Conservation (phyloP, 2,329 filamentous ascomycete species). For the Sclerotinia glacialis region DNA sequence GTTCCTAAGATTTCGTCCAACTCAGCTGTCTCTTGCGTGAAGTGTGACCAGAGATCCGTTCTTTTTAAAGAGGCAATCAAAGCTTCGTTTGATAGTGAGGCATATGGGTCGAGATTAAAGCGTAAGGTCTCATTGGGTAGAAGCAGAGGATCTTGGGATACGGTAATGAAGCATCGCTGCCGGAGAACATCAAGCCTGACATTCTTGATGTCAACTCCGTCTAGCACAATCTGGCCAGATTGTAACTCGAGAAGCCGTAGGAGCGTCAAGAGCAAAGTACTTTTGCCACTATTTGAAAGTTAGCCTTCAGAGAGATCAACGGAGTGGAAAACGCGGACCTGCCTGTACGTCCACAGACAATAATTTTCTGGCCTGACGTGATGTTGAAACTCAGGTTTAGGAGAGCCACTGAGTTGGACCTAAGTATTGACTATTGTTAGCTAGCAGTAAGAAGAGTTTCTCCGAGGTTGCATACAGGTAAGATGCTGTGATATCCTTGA, state of each 20-base stretch:
- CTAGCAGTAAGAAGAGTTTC: not conserved
- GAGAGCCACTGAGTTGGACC: constrained; percentile 16
- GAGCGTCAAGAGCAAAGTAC: constrained; percentile 16
- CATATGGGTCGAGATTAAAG: constrained; percentile 11
- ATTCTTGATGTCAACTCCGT: constrained; percentile 11
- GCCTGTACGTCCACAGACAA: constrained; percentile 55
- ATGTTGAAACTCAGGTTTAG: constrained; percentile 46
- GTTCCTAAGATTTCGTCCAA: not conserved
- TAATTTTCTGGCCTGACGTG: constrained; percentile 48
- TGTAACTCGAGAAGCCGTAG: constrained; percentile 8
- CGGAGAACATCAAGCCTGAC: not conserved
- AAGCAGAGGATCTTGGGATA: constrained; percentile 15
- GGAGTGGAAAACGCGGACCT: constrained; percentile 31
- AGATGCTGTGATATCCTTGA: constrained; percentile 37
- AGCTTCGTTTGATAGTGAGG: not conserved
- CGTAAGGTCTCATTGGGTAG: constrained; percentile 11
- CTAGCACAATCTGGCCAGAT: constrained; percentile 3
- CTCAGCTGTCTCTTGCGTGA: not conserved
- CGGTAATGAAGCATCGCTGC: constrained; percentile 14
- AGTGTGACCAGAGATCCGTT: constrained; percentile 12
- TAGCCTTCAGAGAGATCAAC: not conserved
- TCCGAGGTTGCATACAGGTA: constrained; percentile 31
- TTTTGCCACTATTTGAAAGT: constrained; percentile 9
- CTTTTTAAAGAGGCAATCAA: not conserved
- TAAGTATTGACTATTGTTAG: not conserved